These are phyloP conservation scores for Xylaria sp. DNA, from an alignment of 2,329 filamentous ascomycete genomes.

Conservation along the genomic window DNA sequence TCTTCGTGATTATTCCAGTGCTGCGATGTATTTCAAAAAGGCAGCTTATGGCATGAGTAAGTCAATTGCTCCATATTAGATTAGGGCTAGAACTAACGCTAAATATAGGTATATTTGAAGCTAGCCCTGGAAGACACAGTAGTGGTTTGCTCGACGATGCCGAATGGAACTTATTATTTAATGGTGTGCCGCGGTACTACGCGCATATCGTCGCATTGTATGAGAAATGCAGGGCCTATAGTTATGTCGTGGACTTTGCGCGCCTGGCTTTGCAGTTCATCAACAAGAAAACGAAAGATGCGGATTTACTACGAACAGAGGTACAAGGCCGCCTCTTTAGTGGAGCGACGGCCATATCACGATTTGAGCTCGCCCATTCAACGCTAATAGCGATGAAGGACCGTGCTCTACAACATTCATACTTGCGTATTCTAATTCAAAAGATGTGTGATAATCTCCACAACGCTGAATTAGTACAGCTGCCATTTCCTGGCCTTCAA, in stretches of 20 bases:
- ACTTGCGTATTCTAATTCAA: slow-evolving; percentile 75
- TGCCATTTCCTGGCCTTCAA: slow-evolving; percentile 83
- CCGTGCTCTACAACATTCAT: slow-evolving; percentile 75
- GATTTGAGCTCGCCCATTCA: slow-evolving; percentile 85
- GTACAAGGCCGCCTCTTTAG: slow-evolving; percentile 87
- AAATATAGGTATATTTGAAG: slow-evolving; percentile 57
- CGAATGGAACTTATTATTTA: slow-evolving; percentile 75
- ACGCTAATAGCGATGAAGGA: slow-evolving; percentile 80
- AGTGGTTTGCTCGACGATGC: slow-evolving; percentile 78
- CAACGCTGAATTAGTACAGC: slow-evolving; percentile 73
- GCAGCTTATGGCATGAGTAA: slow-evolving; percentile 85
- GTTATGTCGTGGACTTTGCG: slow-evolving; percentile 86
- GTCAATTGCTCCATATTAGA: slow-evolving; percentile 49
- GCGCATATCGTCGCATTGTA: slow-evolving; percentile 86
- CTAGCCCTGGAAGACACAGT: slow-evolving; percentile 65
- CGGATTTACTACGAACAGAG: slow-evolving; percentile 67
- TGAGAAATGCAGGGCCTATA: slow-evolving; percentile 79
- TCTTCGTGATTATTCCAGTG: slow-evolving; percentile 77
- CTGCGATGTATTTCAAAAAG: slow-evolving; percentile 81
- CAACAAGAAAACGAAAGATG: slow-evolving; percentile 50
- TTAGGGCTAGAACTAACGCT: not conserved
- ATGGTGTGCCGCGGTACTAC: slow-evolving; percentile 85
- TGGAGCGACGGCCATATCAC: slow-evolving; percentile 79
- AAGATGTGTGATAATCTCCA: slow-evolving; percentile 76
- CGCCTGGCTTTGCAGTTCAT: slow-evolving; percentile 77